Evolutionary conservation across 805 yeast species (phyloP).

Genomic region (Yarrowia osloensis): DNA sequence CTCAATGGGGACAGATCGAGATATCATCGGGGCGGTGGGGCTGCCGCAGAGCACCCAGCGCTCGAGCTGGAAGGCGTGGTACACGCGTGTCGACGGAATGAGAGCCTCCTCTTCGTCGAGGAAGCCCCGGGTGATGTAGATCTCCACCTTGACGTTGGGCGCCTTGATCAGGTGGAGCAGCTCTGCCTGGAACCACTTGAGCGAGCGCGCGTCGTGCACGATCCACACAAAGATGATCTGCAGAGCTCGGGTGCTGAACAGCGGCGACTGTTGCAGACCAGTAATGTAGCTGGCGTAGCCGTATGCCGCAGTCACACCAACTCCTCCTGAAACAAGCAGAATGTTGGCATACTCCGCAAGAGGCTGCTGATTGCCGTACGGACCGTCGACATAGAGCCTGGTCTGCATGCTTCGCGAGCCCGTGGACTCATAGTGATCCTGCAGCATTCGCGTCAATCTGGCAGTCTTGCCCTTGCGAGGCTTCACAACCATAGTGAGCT

Average conservation of each 20-base stretch:
- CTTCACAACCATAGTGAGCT: slow-evolving; percentile 23
- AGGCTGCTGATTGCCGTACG: slow-evolving; percentile 14
- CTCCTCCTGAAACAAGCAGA: slow-evolving; percentile 13
- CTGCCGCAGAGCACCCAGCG: slow-evolving; percentile 15
- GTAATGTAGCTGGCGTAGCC: slow-evolving; percentile 22
- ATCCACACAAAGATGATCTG: slow-evolving; percentile 23
- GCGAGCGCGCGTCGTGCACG: background rate
- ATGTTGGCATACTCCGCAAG: slow-evolving; percentile 6
- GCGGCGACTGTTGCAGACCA: background rate
- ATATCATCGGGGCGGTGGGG: slow-evolving; percentile 21
- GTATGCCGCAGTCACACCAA: slow-evolving; percentile 6
- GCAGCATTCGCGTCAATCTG: slow-evolving; percentile 1
- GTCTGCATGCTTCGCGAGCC: slow-evolving; percentile 10
- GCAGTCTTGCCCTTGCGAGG: slow-evolving; percentile 22
- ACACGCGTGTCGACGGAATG: background rate
- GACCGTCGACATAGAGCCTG: slow-evolving; percentile 11
- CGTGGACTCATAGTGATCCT: slow-evolving; percentile 7
- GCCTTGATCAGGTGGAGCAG: slow-evolving; percentile 7
- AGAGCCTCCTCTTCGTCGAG: background rate
- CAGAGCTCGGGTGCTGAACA: background rate
- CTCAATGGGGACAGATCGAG: slow-evolving; percentile 18
- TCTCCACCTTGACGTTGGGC: slow-evolving; percentile 12
- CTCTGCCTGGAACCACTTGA: slow-evolving; percentile 22
- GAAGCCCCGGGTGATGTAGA: slow-evolving; percentile 12
- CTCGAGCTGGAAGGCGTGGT: slow-evolving; percentile 11